Base-by-base conservation (phyloP, 257 asterid species). In the Petunia axillaris region DNA sequence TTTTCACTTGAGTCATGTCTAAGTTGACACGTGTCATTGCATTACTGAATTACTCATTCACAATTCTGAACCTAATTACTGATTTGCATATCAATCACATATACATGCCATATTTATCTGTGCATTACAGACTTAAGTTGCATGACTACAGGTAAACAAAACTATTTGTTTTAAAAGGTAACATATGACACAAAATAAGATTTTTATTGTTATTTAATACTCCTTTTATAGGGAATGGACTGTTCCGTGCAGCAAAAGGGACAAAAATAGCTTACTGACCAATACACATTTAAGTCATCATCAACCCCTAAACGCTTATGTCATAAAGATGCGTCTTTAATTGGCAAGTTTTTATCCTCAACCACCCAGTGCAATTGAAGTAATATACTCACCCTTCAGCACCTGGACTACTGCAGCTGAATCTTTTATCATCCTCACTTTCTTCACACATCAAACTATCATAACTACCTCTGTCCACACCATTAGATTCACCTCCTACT, bases 401-500 rank as follows among this genome's bases (percentile, higher is more conserved):
- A 71, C 60, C 77, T 71, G 10, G 77, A 71, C 60, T 71, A 35
- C 44, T 71, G 60, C 60, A 10, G 35, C 35, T 71, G 77, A 71
- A 48, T 25, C 77, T 48, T 71, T 35, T 71, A 35, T 3, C 77
- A 71, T 48, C 60, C 60, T 48, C 77, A 71, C 25, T 25, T 57
- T 71, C 44, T 71, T 48, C 59, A 36, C 35, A 10, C 35, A 48
- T 71, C 60, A 71, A 48, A 5, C 48, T 71, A 15, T 48, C 77
- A 71, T 71, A 38, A n/a, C 44, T 50, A 48, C 60, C 11, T 71
- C 77, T 5, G 60, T 35, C 77, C 77, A 75, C 78, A 83, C 84
- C 84, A 73, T 79, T 81, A 60, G 76, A 75, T 74, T 79, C 85
- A 79, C 79, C 86, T 81, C 48, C 87, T 76, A 41, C 76, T 54